Evolutionary conservation across 768 basidiomycete species (phyloP), one percentile per base, ranked within the genome.

Genomic region (Trametes maxima): DNA sequence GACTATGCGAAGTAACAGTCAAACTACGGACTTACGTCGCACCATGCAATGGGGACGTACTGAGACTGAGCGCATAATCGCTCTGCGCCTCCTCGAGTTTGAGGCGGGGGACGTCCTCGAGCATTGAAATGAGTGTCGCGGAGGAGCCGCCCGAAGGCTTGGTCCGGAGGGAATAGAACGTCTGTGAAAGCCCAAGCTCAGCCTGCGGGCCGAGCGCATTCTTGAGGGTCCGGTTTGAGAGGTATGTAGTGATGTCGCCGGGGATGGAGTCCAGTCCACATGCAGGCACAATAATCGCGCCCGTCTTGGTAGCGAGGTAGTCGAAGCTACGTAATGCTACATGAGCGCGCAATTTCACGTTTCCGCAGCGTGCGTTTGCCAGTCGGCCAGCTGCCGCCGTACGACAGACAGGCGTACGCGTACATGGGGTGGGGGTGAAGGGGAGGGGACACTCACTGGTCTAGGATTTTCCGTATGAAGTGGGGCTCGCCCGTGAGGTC

Each of bases 201-300:
- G 76, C 61, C 12, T 72, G 67, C 0, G 75, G 64, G 5, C 77
- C 77, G 4, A 69, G 74, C 51, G 74, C 69, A 11, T 76, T 68
- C 71, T 88, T 87, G 54, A 95, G 80, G 0, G 86, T 86, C 66
- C 83, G 85, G 59, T 87, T 87, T 17, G 89, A 82, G 48, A 92
- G 75, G 73, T 85, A 88, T 0, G 85, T 82, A 12, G 82, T 73
- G 45, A 89, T 71, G 69, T 97, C 94, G 3, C 87, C 84, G 3
- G 91, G 91, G 28, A 92, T 68, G 1, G 90, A 92, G 70, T 93
- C 91, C 61, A 90, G 80, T 2, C 88, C 94, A 55, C 86, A 90
- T 1, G 85, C 79, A 22, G 92, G 92, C 19, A 97, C 81, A 65
- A 98, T 88, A 64, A 92, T 82, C 5, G 92, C 79, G 45, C 84